These are phyloP conservation scores for Phytophthora hibernalis DNA, from an alignment of 352 stramenopile genomes.

Conservation along the genomic window DNA sequence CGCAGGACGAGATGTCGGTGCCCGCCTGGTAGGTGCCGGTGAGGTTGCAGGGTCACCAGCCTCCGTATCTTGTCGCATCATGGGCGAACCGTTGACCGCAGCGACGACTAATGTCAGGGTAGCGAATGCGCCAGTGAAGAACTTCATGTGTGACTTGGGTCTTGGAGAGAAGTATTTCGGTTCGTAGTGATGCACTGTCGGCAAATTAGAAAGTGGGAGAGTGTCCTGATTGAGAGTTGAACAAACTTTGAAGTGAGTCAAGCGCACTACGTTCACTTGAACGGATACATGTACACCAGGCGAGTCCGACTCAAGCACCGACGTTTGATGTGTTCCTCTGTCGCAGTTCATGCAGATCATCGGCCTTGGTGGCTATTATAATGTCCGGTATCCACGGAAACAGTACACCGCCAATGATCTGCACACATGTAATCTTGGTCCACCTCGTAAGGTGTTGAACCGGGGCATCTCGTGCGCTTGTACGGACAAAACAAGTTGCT, in stretches of 20 bases:
- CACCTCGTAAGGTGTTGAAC: too few species aligned
- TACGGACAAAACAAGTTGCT: neutral
- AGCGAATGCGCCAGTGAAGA: conserved; percentile 15
- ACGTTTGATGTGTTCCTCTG: neutral
- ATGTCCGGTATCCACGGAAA: too few species aligned
- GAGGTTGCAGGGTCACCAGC: conserved; percentile 29
- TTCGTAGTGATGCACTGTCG: too few species aligned
- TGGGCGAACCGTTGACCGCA: conserved; percentile 11
- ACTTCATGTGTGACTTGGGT: conserved; percentile 30
- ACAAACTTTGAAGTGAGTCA: neutral
- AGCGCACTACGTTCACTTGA: neutral
- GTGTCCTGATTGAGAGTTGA: neutral
- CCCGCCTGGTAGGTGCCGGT: conserved; percentile 40
- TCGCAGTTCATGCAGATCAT: neutral
- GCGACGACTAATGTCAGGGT: conserved; percentile 4
- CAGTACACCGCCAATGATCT: too few species aligned
- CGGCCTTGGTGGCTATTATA: too few species aligned
- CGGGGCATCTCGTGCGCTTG: neutral
- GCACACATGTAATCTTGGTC: too few species aligned
- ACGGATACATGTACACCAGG: neutral
- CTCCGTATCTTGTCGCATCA: conserved; percentile 27
- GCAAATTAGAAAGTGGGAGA: conserved; percentile 27
- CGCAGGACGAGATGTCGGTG: conserved; percentile 38
- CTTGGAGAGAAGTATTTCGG: neutral
- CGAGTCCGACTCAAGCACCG: neutral